Evolutionary conservation across 148 eudicot genomes (phyloP).

Genomic region (Spergularia marina): DNA sequence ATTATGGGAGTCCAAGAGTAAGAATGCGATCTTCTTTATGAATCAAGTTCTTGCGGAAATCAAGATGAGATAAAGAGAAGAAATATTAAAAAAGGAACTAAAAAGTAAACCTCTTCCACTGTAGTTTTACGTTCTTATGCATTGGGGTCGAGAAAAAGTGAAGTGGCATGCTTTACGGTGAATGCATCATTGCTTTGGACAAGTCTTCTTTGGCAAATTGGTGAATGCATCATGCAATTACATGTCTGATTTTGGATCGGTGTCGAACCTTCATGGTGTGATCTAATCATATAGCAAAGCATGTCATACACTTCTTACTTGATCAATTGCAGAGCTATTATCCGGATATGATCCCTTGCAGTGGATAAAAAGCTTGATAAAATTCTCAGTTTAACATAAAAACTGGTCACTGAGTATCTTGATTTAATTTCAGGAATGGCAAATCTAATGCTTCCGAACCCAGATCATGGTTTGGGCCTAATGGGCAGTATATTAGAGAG

Average conservation of each 20-base stretch:
- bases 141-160: too few relatives aligned
- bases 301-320: background rate
- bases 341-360: background rate
- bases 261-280: too few relatives aligned
- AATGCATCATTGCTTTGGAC: background rate
- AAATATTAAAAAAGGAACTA: too few relatives aligned
- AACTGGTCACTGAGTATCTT: background rate
- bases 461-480: constrained; percentile 98
- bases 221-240: background rate
- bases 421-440: constrained; percentile 45
- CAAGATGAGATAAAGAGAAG: too few relatives aligned
- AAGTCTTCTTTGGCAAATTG: background rate
- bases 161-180: background rate
- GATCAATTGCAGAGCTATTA: background rate
- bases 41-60: too few relatives aligned
- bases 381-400: background rate
- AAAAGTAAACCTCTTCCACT: too few relatives aligned
- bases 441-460: constrained; percentile 45
- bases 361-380: background rate
- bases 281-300: too few relatives aligned
- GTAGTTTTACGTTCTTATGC: too few relatives aligned
- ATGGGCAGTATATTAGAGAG: constrained; percentile 89
- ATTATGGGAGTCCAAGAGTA: too few relatives aligned
- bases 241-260: too few relatives aligned
- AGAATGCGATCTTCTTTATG: too few relatives aligned